These are phyloP conservation scores for Heliosperma pusillum DNA, from an alignment of 148 eudicot genomes.

Conservation along the genomic window DNA sequence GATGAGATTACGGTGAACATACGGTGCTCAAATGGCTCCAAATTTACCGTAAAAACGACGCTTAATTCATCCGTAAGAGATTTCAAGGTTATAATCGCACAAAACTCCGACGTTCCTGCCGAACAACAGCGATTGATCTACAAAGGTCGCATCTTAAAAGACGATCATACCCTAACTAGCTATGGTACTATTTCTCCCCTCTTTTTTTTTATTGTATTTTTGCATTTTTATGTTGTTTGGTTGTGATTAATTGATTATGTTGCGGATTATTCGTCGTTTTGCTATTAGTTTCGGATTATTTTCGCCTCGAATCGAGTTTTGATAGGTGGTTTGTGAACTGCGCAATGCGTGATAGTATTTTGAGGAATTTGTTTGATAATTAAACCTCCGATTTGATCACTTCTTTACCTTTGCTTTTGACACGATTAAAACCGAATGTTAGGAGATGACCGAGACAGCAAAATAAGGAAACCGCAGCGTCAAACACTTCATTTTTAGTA, in stretches of 20 bases:
- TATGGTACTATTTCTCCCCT: constrained; percentile 48
- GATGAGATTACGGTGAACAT: constrained; percentile 57
- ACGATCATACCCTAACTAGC: too few species aligned
- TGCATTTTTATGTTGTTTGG: background rate
- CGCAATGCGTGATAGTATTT: background rate
- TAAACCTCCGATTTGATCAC: too few species aligned
- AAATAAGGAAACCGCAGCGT: too few species aligned
- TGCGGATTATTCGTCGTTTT: background rate
- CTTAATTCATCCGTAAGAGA: constrained; percentile 53
- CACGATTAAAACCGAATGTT: too few species aligned
- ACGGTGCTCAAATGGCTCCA: constrained; percentile 75
- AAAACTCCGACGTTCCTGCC: too few species aligned
- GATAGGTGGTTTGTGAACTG: background rate
- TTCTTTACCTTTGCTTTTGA: background rate
- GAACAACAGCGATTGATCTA: too few species aligned
- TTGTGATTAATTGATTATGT: background rate
- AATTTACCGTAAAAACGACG: constrained; percentile 53
- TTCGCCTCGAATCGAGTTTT: constrained; percentile 7
- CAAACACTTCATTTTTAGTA: too few species aligned
- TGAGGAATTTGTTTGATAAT: background rate
- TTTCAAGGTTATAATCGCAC: constrained; percentile 54
- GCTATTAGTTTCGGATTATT: background rate
- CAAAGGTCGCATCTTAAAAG: too few species aligned
- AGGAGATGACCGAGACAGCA: too few species aligned
- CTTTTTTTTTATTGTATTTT: background rate